Conservation (phyloP, 2,329 filamentous ascomycete genomes). For the Pseudohalonectria lignicola region DNA sequence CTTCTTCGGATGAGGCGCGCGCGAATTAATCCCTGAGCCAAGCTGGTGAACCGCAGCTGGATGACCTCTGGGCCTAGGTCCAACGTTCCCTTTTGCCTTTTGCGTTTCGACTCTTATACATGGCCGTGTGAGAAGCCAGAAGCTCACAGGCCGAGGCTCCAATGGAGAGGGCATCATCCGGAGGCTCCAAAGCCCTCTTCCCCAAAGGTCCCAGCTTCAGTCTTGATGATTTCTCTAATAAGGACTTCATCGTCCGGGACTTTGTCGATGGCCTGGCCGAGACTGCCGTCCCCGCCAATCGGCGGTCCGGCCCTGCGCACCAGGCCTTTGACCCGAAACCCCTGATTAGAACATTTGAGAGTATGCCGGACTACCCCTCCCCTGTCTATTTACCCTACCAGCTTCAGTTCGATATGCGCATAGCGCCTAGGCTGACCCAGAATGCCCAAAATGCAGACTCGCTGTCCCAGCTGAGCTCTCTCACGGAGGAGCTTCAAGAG, state of each 20-base stretch:
- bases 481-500: slow-evolving; percentile 77
- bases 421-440: too few relatives aligned
- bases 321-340: slow-evolving; percentile 87
- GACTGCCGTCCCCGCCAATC: slow-evolving; percentile 64
- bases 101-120: too few relatives aligned
- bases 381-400: too few relatives aligned
- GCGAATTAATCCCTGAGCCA: too few relatives aligned
- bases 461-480: slow-evolving; percentile 54
- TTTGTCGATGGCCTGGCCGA: slow-evolving; percentile 93
- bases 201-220: slow-evolving; percentile 74
- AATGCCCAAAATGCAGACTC: slow-evolving; percentile 34
- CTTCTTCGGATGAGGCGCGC: too few relatives aligned
- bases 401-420: too few relatives aligned
- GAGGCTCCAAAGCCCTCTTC: slow-evolving; percentile 55
- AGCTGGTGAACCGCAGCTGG: too few relatives aligned
- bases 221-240: slow-evolving; percentile 76
- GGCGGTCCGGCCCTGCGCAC: slow-evolving; percentile 59
- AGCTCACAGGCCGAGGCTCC: slow-evolving; percentile 8
- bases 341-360: slow-evolving; percentile 88
- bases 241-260: slow-evolving; percentile 96
- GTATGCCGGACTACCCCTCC: slow-evolving; percentile 27
- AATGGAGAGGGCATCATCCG: slow-evolving; percentile 29
- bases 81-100: too few relatives aligned
- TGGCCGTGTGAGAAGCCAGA: too few relatives aligned
- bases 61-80: too few relatives aligned